Percentiles rank a stretch among this genome's conserved stretches.
phyloP scores from a whole-genome alignment of 1,284 basidiomycete genomes.

The Microstroma glucosiphilum region DNA sequence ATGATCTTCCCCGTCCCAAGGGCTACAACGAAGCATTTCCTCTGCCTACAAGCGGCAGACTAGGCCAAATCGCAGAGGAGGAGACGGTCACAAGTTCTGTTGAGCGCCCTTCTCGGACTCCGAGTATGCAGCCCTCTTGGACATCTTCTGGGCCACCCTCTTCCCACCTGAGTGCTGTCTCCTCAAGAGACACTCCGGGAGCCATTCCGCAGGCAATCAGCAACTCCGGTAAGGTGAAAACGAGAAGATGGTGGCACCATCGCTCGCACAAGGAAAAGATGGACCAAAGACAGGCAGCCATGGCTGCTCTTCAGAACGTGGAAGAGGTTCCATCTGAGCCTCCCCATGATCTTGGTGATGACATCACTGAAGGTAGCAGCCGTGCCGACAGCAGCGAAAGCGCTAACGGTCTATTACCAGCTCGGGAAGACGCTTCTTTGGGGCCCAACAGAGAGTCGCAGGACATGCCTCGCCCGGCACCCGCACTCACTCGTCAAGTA shows the following conservation, averaged over 20 bases:
- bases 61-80: slow-evolving; percentile 1
- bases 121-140: too few relatives aligned
- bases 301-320: neutral
- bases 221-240: neutral
- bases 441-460: too few relatives aligned
- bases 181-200: neutral
- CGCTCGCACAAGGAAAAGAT: neutral
- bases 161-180: too few relatives aligned
- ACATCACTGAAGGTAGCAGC: neutral
- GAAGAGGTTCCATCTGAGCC: neutral
- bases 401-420: too few relatives aligned
- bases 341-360: neutral
- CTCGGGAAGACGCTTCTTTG: too few relatives aligned
- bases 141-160: too few relatives aligned
- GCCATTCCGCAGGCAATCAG: slow-evolving; percentile 1
- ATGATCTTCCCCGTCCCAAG: slow-evolving; percentile 34
- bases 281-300: neutral
- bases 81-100: too few relatives aligned
- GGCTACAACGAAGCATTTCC: slow-evolving; percentile 17
- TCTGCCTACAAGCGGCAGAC: slow-evolving; percentile 17
- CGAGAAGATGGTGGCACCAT: neutral
- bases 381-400: neutral
- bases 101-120: too few relatives aligned
- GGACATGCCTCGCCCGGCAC: neutral
- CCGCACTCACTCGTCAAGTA: slow-evolving; percentile 16